Evolutionary conservation across 1,284 basidiomycete species (phyloP).

Genomic region (Sphagnurus paluster): DNA sequence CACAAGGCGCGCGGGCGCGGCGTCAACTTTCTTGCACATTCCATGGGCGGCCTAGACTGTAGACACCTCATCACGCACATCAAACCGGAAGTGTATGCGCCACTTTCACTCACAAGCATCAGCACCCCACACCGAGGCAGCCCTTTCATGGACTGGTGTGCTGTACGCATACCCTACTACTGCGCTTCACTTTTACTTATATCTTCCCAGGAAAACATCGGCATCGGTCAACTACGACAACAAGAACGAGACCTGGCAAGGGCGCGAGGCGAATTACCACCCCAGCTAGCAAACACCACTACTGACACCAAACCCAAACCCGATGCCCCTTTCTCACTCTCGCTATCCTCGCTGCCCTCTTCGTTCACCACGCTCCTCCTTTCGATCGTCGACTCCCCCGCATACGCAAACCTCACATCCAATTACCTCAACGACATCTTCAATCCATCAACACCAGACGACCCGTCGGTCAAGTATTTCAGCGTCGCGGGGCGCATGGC

Average conservation of each 20-base stretch:
- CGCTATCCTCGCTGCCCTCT: conserved; percentile 65
- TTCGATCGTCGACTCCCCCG: conserved; percentile 94
- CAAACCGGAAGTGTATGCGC: conserved; percentile 81
- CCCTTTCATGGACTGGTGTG: conserved; percentile 99
- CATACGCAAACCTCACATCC: conserved; percentile 94
- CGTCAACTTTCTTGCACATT: conserved; percentile 94
- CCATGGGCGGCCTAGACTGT: conserved; percentile 97
- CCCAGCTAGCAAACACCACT: conserved; percentile 10
- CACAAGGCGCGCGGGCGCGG: conserved; percentile 68
- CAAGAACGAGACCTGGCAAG: conserved; percentile 34
- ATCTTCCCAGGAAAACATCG: conserved; percentile 73
- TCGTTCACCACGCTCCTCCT: conserved; percentile 88
- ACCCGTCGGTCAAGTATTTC: conserved; percentile 87
- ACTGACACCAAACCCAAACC: conserved; percentile 21
- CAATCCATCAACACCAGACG: conserved; percentile 90
- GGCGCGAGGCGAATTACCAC: conserved; percentile 15
- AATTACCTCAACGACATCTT: conserved; percentile 84
- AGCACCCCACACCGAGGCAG: conserved; percentile 95
- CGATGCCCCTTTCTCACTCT: conserved; percentile 35
- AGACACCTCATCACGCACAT: conserved; percentile 89
- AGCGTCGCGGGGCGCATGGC: conserved; percentile 82
- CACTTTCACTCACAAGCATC: conserved; percentile 87
- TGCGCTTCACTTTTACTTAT: conserved; percentile 4
- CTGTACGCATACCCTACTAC: conserved; percentile 46
- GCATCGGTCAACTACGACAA: conserved; percentile 65